A percentile compares a stretch with the other conserved stretches of the same genome.
phyloP scores from a whole-genome alignment of 306 rosid genomes.

The Glycine soja region DNA sequence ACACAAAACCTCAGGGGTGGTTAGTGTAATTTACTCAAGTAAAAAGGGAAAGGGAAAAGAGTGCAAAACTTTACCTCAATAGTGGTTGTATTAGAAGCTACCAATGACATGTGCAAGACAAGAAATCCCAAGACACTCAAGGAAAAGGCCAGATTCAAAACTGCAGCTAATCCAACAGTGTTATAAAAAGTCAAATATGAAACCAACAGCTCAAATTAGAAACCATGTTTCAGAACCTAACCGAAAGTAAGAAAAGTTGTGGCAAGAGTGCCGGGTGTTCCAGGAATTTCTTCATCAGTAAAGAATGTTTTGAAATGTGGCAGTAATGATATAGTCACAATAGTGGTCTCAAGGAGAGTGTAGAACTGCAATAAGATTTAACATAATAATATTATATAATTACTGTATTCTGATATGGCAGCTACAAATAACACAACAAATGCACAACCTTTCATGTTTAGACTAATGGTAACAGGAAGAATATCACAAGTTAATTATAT shows the following conservation, averaged over 20 bases:
- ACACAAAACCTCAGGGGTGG: too few relatives aligned
- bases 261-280: conserved; percentile 78
- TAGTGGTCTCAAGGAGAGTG: conserved; percentile 81
- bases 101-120: conserved; percentile 72
- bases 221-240: conserved; percentile 41
- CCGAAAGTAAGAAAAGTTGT: conserved; percentile 85
- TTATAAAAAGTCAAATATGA: conserved; percentile 31
- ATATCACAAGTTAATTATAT: background rate
- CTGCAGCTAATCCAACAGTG: conserved; percentile 46
- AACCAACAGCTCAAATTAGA: background rate
- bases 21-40: too few relatives aligned
- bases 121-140: conserved; percentile 83
- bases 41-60: background rate
- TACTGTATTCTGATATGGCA: background rate
- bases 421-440: background rate
- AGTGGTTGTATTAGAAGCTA: conserved; percentile 70
- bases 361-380: conserved; percentile 65
- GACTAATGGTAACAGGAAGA: background rate
- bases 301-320: conserved; percentile 76
- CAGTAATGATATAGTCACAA: conserved; percentile 69
- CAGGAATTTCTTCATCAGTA: conserved; percentile 77
- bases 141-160: conserved; percentile 78
- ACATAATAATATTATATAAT: conserved; percentile 6
- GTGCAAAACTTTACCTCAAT: conserved; percentile 63
- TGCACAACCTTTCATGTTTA: background rate